Evolutionary conservation across 176 grass and related monocot species (phyloP), one percentile per base, ranked within the genome.

Genomic region (Saccharum officinarum): DNA sequence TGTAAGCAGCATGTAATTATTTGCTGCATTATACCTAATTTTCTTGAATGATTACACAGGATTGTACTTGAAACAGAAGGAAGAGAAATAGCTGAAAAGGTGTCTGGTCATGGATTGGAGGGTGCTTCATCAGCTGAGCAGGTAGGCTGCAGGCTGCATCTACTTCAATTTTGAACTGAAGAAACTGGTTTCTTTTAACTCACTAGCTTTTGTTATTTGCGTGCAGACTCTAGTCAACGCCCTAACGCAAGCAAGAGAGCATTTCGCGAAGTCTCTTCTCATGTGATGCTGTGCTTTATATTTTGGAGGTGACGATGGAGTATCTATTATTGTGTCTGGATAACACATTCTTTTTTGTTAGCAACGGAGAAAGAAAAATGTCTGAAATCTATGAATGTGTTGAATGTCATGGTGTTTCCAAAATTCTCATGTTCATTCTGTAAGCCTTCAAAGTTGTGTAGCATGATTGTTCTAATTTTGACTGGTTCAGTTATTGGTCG

Each of bases 191-290:
- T 55, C 74, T 50, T 41, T 70, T 46, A 69, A 52, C 47, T 75
- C n/a, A 72, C 40, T 25, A 18, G 22, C 44, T 52, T 71, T 82
- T 17, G 7, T 41, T 50, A 44, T 92, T 60, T 86, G 26, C 22
- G 38, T 90, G 82, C 78, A 97, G 94, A 97, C 97, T 80, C 80
- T 99, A 83, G 86, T 92, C 76, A 92, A 94, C 74, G 97, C 97
- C 17, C 79, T 99, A 67, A 94, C 93, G 15, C 91, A 90, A 68
- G 93, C 93, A 77, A 91, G 93, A 86, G 93, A 99, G 45, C 97
- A 99, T 88, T 86, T 96, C 1, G 84, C 97, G 47, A 99, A 94
- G 77, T 98, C 97, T 87, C 97, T 95, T 91, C 90, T 96, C 18
- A 99, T 94, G 83, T 99, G 88, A 99, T 83, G 67, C 30, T 45